These are phyloP conservation scores for Syzygium jambos DNA, from an alignment of 345 rosid species.

Conservation along the genomic window DNA sequence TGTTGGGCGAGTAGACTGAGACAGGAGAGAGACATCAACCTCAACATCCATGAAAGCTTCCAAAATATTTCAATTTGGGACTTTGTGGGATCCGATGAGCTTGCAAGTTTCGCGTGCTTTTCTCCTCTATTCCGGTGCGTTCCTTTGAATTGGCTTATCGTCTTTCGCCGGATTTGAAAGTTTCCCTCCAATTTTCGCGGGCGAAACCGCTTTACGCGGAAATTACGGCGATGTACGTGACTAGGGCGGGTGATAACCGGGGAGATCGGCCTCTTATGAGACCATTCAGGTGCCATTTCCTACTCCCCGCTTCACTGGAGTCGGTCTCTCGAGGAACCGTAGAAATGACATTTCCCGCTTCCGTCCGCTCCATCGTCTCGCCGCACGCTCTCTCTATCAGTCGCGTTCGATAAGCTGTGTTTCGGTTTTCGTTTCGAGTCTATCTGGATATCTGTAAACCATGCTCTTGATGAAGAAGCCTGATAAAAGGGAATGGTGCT, in stretches of 20 bases:
- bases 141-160: neutral
- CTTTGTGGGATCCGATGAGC: neutral
- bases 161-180: neutral
- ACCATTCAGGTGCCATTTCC: rapidly evolving
- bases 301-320: neutral
- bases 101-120: neutral
- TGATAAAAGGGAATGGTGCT: constrained; percentile 71
- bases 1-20: no score
- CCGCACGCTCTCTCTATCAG: neutral
- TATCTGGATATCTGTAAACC: neutral
- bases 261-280: rapidly evolving
- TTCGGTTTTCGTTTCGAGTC: neutral
- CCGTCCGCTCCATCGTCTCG: neutral
- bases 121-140: neutral
- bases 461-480: no score
- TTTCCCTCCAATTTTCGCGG: neutral
- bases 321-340: neutral
- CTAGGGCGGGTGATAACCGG: rapidly evolving
- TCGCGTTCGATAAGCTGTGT: neutral
- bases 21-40: neutral
- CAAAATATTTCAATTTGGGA: neutral
- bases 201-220: no score
- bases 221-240: rapidly evolving
- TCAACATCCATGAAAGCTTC: neutral
- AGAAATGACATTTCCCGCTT: neutral